Evolutionary conservation across 106 monocot genomes (phyloP).

Genomic region (Xerophyta viscosa): DNA sequence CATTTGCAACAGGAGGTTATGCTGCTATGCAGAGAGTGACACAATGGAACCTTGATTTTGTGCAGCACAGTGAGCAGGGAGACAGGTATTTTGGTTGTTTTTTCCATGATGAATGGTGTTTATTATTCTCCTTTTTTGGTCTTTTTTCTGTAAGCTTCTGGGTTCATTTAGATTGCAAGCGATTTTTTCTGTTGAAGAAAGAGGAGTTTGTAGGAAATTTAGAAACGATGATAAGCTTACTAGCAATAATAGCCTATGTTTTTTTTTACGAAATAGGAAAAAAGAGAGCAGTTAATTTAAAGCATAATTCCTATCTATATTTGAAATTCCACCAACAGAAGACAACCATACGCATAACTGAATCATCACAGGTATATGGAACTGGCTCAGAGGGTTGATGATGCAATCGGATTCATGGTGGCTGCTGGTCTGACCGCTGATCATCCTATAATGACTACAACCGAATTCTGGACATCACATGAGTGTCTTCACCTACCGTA

Average conservation of each 20-base stretch:
- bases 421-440: conserved; percentile 52
- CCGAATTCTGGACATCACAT: conserved; percentile 65
- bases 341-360: not conserved
- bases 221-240: too few species aligned
- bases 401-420: conserved; percentile 56
- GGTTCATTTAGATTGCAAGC: too few species aligned
- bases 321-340: too few species aligned
- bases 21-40: conserved; percentile 51
- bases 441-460: conserved; percentile 52
- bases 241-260: too few species aligned
- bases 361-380: conserved; percentile 38
- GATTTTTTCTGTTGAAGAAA: too few species aligned
- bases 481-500: conserved; percentile 60
- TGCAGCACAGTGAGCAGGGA: conserved; percentile 49
- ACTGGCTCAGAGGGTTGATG: conserved; percentile 51
- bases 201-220: too few species aligned
- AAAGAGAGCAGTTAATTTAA: too few species aligned
- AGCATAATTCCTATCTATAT: too few species aligned
- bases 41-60: conserved; percentile 63
- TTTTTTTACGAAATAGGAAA: too few species aligned
- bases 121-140: too few species aligned
- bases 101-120: too few species aligned
- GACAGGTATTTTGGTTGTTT: conserved; percentile 41
- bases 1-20: conserved; percentile 63
- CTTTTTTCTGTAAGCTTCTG: too few species aligned